Percentiles rank a stretch among this genome's conserved stretches.
phyloP scores from a whole-genome alignment of 2,329 filamentous ascomycete species.

The Torrubiellomyces zombiae region DNA sequence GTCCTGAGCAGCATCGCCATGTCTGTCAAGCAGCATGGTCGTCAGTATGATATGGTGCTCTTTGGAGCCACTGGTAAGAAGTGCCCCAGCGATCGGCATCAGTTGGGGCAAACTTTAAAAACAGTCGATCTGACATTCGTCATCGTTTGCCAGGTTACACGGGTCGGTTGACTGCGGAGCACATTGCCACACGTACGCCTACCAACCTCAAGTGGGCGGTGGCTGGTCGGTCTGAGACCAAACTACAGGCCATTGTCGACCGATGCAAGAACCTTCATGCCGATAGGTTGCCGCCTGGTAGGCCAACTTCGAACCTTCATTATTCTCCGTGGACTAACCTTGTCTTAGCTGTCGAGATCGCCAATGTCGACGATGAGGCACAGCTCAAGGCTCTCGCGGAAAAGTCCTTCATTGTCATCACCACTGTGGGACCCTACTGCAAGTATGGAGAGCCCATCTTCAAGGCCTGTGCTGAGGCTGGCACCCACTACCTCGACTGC shows the following conservation, averaged over 20 bases:
- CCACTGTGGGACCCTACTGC: slow-evolving; percentile 42
- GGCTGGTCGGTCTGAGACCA: slow-evolving; percentile 62
- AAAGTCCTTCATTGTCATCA: slow-evolving; percentile 39
- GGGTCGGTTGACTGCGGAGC: slow-evolving; percentile 57
- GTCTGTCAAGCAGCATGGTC: slow-evolving; percentile 30
- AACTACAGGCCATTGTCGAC: slow-evolving; percentile 52
- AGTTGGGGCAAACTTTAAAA: too few species aligned
- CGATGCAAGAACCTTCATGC: slow-evolving; percentile 50
- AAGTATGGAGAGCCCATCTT: slow-evolving; percentile 40
- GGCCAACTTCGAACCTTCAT: slow-evolving; percentile 7
- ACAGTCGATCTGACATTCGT: background rate
- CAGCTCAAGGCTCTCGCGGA: slow-evolving; percentile 32
- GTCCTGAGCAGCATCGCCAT: slow-evolving; percentile 13
- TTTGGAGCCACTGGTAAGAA: slow-evolving; percentile 39
- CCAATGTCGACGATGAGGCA: slow-evolving; percentile 25
- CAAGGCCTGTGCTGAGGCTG: slow-evolving; percentile 42
- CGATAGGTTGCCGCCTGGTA: slow-evolving; percentile 56
- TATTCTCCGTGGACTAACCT: too few species aligned
- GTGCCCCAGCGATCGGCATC: background rate
- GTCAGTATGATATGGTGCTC: slow-evolving; percentile 40
- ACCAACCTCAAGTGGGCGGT: slow-evolving; percentile 77
- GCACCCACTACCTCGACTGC: slow-evolving; percentile 48
- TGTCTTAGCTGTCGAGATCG: slow-evolving; percentile 32
- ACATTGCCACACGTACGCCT: slow-evolving; percentile 54
- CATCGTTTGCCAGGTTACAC: slow-evolving; percentile 80